Evolutionary conservation across 2,329 filamentous ascomycete genomes (phyloP), one percentile per base, ranked within the genome.

Genomic region (Aspergillus aculeatus): DNA sequence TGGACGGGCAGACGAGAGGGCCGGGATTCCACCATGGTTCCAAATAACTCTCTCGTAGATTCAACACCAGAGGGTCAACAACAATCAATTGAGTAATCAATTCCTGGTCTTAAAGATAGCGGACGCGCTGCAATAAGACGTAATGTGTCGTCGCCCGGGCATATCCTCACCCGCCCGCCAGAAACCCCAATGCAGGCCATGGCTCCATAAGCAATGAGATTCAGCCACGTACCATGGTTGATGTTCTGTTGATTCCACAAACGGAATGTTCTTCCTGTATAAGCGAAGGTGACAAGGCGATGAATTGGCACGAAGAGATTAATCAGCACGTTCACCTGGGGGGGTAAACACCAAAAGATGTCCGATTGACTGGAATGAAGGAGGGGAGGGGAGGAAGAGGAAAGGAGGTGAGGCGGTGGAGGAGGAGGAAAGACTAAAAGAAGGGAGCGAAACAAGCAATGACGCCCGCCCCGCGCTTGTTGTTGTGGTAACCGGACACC

Each of bases 401-500:
- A 38, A 56, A 53, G 56, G 31, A 56, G 44, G 58, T 14, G 59
- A 55, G 53, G 56, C 51, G 53, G 58, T 51, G 49, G 52, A 38
- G 56, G 35, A 47, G 53, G 52, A 19, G 21, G 31, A 44, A n/a
- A 35, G 32, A 4, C 32, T 16, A 4, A 35, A 35, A 35, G 41
- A n/a, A 16, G 26, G 12, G 24, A 50, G 50, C 4, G 48, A 32
- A 54, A 53, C 14, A 51, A 41, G 51, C 56, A 44, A 44, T 57
- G 26, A 38, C 31, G 52, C 47, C 32, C 32, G 38, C 38, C 29
- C 32, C 32, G 38, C 38, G 59, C 41, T 52, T 32, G 65, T 67
- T 66, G 65, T 67, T 67, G 65, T 66, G 64, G 65, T 64, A 67
- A 67, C 65, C 53, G n/a, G 53, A 55, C 53, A 55, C 53, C 53